phyloP scores from a whole-genome alignment of 2,329 filamentous ascomycete genomes.

The Didymella keratinophila region DNA sequence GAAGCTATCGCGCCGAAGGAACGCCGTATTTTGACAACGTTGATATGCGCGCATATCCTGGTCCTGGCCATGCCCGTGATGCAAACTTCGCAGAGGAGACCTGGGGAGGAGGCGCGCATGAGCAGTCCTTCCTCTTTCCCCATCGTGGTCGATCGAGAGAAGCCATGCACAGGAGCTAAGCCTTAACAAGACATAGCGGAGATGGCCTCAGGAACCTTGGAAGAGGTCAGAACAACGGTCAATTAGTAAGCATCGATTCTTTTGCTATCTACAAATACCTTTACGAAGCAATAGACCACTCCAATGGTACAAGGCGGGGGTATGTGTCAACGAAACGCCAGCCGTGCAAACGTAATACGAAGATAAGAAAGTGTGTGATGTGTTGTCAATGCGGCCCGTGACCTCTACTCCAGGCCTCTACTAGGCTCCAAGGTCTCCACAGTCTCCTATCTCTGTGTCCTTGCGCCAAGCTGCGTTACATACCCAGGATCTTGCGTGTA shows the following conservation, averaged over 20 bases:
- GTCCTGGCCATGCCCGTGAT: too few species aligned
- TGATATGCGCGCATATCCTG: not conserved
- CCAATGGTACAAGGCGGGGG: conserved; percentile 15
- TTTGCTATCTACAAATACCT: conserved; percentile 2
- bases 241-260: not conserved
- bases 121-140: too few species aligned
- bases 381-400: not conserved
- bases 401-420: not conserved
- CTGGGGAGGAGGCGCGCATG: too few species aligned
- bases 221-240: not conserved
- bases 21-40: not conserved
- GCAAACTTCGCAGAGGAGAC: too few species aligned
- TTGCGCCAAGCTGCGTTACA: not conserved
- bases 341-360: conserved; percentile 6
- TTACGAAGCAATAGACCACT: conserved; percentile 3
- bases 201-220: too few species aligned
- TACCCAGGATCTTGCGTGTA: conserved; percentile 19
- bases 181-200: too few species aligned
- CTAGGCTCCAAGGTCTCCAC: not conserved
- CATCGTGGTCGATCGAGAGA: too few species aligned
- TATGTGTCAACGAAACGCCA: conserved; percentile 22
- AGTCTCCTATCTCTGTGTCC: not conserved
- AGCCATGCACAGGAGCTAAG: too few species aligned
- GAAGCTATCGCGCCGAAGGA: not conserved
- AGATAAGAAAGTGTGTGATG: conserved; percentile 9